Evolutionary conservation across 2,329 filamentous ascomycete species (phyloP), one percentile per base, ranked within the genome.

Genomic region (Talaromyces amestolkiae): DNA sequence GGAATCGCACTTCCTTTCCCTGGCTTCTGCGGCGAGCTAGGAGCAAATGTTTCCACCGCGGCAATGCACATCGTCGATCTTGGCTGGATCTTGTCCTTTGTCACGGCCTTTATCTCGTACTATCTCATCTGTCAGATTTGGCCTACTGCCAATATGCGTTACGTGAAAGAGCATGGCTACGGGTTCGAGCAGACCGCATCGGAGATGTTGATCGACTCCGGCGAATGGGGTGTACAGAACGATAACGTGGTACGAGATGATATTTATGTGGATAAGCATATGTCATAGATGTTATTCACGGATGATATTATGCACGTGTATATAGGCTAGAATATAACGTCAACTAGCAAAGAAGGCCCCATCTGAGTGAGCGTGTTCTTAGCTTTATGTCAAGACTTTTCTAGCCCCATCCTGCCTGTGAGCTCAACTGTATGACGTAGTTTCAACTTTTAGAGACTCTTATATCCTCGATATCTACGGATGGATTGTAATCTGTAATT

Each of bases 141-240:
- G 75, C 78, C 78, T 27, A 79, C 77, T 3, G 39, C 68, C 22
- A 78, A 77, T 47, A 76, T 78, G 67, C 75, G 68, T 37, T 43
- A 75, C 3, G 72, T 79, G 53, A 74, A 72, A 60, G 70, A 77
- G 66, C 71, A 74, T 69, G 74, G 71, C 3, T 67, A 77, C 5
- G 63, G 67, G 3, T 78, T 61, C 22, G 64, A 65, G 51, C 64
- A 65, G 47, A 63, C 24, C 0, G 61, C 61, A 13, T 33, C 51
- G 1, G 61, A 63, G 15, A 19, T 24, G 39, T 33, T 58, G 13
- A 47, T 49, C 2, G 61, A 63, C 8, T 58, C 61, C 13, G 17
- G 10, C 3, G 61, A 53, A 24, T 56, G 39, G 33, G 49, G 49
- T 13, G 22, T 49, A 27, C 53, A 22, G 19, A 53, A 24, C 27